Percentiles rank a stretch among this genome's conserved stretches.
These are phyloP conservation scores for Streptanthus diversifolius DNA, from an alignment of 345 rosid species.

Conservation along the genomic window DNA sequence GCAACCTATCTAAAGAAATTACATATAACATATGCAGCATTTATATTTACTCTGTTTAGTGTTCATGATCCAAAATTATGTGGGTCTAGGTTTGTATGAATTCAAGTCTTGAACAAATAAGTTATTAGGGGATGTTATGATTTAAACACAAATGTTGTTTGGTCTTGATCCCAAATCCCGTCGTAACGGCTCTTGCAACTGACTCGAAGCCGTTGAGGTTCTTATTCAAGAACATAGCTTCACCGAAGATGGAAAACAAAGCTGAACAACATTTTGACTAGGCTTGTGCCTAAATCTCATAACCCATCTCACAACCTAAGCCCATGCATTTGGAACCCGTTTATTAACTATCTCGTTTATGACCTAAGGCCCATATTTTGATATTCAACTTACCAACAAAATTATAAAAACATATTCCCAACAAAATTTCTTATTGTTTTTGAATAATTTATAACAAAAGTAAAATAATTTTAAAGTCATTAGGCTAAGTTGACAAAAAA, in stretches of 20 bases:
- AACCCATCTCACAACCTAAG: neutral
- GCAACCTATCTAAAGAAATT: neutral
- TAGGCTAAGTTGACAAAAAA: too few relatives aligned
- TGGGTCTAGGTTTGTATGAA: too few relatives aligned
- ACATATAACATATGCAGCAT: too few relatives aligned
- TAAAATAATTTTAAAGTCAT: neutral
- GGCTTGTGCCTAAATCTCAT: neutral
- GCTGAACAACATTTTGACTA: neutral
- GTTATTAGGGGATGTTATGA: too few relatives aligned
- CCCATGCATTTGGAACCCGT: neutral
- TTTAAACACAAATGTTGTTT: too few relatives aligned
- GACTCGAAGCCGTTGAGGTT: neutral
- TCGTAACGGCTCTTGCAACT: neutral
- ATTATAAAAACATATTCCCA: neutral
- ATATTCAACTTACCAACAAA: neutral
- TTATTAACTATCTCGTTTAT: neutral
- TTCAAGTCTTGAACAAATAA: too few relatives aligned
- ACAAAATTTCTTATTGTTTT: neutral
- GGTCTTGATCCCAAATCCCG: too few relatives aligned
- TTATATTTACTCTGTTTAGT: too few relatives aligned
- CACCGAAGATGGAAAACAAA: neutral
- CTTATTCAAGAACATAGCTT: neutral
- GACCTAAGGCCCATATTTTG: neutral
- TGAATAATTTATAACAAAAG: neutral
- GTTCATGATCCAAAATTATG: too few relatives aligned